Base-by-base conservation (phyloP, 257 asterid species). In the Salvia hispanica region DNA sequence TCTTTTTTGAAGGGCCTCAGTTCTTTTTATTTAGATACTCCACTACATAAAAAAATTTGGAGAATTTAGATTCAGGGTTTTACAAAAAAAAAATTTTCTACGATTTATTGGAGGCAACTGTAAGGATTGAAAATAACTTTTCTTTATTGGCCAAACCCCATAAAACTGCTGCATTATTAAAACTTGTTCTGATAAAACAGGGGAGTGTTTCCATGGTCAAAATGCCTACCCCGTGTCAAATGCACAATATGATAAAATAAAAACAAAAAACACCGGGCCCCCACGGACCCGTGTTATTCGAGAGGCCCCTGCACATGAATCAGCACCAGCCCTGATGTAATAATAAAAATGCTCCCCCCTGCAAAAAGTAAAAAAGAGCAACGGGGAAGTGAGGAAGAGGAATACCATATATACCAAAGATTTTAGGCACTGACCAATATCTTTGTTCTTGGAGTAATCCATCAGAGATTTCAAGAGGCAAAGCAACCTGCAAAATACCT, bases 401-500 rank as follows among this genome's bases (percentile, higher is more conserved):
- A 51, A 7, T 0, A 25, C 16, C 14, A 51, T 31, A 33, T 25
- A 55, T 14, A 58, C 58, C 36, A 36, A 59, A 10, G 18, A 7
- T 9, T 28, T 47, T 3, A 57, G 55, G 63, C 54, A 11, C 46
- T 71, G 14, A 61, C 25, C 51, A 31, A 58, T 42, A 66, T 62
- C 52, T 42, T 31, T 59, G 52, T n/a, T 40, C 9, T 58, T 69
- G 52, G 76, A 72, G 70, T 13, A 16, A 40, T 67, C 45, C 70
- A 53, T 58, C 53, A n/a, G n/a, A 14, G 62, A 40, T 36, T 34
- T 16, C 57, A 21, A 21, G 25, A 21, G 25, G 25, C 25, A 21
- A 21, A 21, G 25, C 25, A 64, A 62, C 67, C 76, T 69, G 73
- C 70, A 69, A 65, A 11, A 48, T 5, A 65, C 61, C 60, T 15